Base-by-base conservation (phyloP, 2,329 filamentous ascomycete genomes). In the Ophiostoma pallidulum region DNA sequence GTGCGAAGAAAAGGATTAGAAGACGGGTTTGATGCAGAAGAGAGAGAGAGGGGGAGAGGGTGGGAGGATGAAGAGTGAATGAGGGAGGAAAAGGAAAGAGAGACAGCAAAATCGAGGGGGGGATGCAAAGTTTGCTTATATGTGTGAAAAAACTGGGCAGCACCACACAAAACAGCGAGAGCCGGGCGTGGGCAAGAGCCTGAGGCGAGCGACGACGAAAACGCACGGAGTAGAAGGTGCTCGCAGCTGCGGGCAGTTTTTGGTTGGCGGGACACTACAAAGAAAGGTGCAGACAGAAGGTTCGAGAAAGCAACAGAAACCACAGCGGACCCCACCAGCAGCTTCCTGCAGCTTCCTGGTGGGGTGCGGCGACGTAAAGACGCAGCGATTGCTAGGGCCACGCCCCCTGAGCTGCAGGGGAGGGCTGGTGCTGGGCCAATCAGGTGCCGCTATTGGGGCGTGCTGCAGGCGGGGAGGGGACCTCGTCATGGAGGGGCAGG, bases 251-350 rank as follows among this genome's bases (percentile, higher is more conserved):
- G 44, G 1, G 35, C 45, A 47, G 18, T 50, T n/a, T n/a, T n/a
- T n/a, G 48, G 45, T 55, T 55, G 51, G 52, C 50, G 54, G 54
- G 54, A 45, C 47, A 50, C 16, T 45, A 37, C 29, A 12, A 28
- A 40, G 39, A 41, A 50, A 42, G 44, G 29, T 31, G 44, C 28
- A 48, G 49, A 51, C 20, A 44, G 54, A 55, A 55, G 54, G 51
- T 55, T 55, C 54, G 52, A 54, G 54, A 55, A 55, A 55, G 50
- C 32, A 35, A 29, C 50, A 46, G 50, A 54, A 54, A 46, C 29
- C 26, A n/a, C n/a, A 45, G 6, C 22, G 35, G 36, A 51, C 50
- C 52, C 52, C 52, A 53, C 53, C 46, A 50, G 18, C 41, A 50
- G 44, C 44, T 48, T 47, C 47, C 32, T 47, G 41, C 39, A 47